Conservation (phyloP, 805 yeast genomes). For the Teunomyces gatunensis region DNA sequence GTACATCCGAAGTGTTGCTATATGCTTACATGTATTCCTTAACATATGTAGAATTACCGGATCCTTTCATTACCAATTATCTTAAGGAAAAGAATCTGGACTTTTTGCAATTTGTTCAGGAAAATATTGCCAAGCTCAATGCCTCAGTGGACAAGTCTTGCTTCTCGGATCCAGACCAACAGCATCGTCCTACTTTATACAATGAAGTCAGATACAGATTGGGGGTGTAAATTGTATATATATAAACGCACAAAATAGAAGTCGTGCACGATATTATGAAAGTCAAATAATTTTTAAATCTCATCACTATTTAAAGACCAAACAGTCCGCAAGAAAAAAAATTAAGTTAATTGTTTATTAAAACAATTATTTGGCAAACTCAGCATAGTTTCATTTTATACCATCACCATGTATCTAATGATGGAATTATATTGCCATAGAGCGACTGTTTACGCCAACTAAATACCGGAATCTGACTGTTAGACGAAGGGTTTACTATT, state of each 20-base stretch:
- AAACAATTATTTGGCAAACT: constrained; percentile 31
- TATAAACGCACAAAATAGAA: not conserved
- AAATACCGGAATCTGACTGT: constrained; percentile 20
- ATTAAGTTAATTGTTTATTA: not conserved
- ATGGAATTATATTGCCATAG: constrained; percentile 45
- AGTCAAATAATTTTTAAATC: not conserved
- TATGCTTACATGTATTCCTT: constrained; percentile 36
- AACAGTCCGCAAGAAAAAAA: not conserved
- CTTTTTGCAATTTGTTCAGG: constrained; percentile 15
- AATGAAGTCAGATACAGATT: constrained; percentile 28
- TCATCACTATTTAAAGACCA: not conserved
- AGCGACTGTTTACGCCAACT: constrained; percentile 22
- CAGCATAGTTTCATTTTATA: constrained; percentile 47
- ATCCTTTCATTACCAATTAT: constrained; percentile 37
- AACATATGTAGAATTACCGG: constrained; percentile 36
- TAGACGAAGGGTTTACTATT: constrained; percentile 14
- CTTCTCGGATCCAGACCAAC: constrained; percentile 23
- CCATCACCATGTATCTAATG: constrained; percentile 36
- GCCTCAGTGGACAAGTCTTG: constrained; percentile 5
- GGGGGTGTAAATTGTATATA: not conserved
- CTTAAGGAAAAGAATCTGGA: constrained; percentile 30
- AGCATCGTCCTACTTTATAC: constrained; percentile 33
- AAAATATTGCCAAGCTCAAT: constrained; percentile 9
- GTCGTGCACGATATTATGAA: not conserved
- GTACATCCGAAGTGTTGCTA: constrained; percentile 36